Conservation (phyloP, 441 rosid species). For the Aquilaria agallochum region DNA sequence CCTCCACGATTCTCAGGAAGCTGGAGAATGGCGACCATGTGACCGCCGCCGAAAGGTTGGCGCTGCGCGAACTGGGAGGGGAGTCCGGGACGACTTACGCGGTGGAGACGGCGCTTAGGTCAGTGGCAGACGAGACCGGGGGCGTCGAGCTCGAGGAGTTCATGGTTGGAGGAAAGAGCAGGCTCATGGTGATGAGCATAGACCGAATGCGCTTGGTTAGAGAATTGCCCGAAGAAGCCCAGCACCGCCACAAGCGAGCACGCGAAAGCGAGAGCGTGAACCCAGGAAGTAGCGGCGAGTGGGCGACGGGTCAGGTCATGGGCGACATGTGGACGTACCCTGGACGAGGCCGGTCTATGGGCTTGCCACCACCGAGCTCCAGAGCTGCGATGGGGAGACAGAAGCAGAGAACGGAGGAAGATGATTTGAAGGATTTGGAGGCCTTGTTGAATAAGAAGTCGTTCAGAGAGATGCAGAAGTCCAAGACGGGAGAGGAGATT, state of each 20-base stretch:
- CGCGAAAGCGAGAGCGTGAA: slow-evolving; percentile 14
- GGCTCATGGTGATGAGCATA: slow-evolving; percentile 84
- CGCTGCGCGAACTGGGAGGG: slow-evolving; percentile 78
- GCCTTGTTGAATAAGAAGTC: slow-evolving; percentile 89
- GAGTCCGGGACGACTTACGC: slow-evolving; percentile 79
- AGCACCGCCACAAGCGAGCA: slow-evolving; percentile 36
- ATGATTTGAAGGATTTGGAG: slow-evolving; percentile 84
- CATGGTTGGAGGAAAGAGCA: slow-evolving; percentile 76
- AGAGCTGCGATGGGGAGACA: slow-evolving; percentile 38
- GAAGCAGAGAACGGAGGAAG: slow-evolving; percentile 75
- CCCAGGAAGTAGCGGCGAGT: slow-evolving; percentile 25
- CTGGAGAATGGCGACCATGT: slow-evolving; percentile 77
- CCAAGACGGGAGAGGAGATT: slow-evolving; percentile 93
- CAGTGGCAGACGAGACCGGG: slow-evolving; percentile 82
- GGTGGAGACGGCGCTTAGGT: slow-evolving; percentile 78
- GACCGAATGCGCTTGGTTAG: slow-evolving; percentile 66
- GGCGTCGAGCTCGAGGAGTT: slow-evolving; percentile 87
- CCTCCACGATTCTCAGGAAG: slow-evolving; percentile 79
- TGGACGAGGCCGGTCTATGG: slow-evolving; percentile 39
- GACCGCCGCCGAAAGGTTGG: slow-evolving; percentile 67
- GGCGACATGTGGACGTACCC: slow-evolving; percentile 70
- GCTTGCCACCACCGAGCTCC: slow-evolving; percentile 41
- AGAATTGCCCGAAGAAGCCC: slow-evolving; percentile 73
- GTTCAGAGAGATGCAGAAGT: slow-evolving; percentile 83
- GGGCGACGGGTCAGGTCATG: slow-evolving; percentile 39